phyloP scores from a whole-genome alignment of 441 rosid species.

The Bocquillonia castaneifolia region DNA sequence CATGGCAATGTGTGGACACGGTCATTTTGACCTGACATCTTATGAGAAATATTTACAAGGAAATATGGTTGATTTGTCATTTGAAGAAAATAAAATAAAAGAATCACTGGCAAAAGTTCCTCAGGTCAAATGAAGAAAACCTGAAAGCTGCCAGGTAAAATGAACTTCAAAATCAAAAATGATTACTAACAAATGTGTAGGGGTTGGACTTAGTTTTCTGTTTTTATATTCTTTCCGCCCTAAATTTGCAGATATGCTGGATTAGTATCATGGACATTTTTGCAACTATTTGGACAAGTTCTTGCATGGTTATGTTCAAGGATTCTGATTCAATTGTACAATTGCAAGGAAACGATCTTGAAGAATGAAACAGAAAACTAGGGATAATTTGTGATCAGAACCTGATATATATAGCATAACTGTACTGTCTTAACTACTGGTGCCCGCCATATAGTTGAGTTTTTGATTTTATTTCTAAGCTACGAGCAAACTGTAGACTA shows the following conservation, averaged over 20 bases:
- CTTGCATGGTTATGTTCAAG: not conserved
- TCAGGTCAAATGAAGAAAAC: constrained; percentile 19
- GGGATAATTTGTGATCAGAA: not conserved
- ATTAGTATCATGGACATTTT: not conserved
- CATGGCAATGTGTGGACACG: constrained; percentile 93
- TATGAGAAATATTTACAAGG: constrained; percentile 77
- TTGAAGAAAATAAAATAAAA: constrained; percentile 53
- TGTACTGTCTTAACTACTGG: too few species aligned
- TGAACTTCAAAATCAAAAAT: not conserved
- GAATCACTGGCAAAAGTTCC: constrained; percentile 72
- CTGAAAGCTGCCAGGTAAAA: not conserved
- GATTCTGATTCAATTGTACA: not conserved
- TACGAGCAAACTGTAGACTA: too few species aligned
- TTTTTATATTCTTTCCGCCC: not conserved
- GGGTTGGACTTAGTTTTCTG: not conserved
- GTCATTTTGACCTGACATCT: constrained; percentile 80
- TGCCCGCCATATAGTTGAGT: too few species aligned
- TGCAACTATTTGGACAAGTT: not conserved
- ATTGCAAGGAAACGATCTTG: not conserved
- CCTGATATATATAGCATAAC: too few species aligned
- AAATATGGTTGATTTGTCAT: constrained; percentile 64
- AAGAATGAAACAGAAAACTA: not conserved
- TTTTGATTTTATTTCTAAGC: too few species aligned
- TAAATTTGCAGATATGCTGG: not conserved
- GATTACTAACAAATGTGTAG: not conserved